Evolutionary conservation across 2,329 filamentous ascomycete species (phyloP), one percentile per base, ranked within the genome.

Genomic region (Aspergillus neoniger): DNA sequence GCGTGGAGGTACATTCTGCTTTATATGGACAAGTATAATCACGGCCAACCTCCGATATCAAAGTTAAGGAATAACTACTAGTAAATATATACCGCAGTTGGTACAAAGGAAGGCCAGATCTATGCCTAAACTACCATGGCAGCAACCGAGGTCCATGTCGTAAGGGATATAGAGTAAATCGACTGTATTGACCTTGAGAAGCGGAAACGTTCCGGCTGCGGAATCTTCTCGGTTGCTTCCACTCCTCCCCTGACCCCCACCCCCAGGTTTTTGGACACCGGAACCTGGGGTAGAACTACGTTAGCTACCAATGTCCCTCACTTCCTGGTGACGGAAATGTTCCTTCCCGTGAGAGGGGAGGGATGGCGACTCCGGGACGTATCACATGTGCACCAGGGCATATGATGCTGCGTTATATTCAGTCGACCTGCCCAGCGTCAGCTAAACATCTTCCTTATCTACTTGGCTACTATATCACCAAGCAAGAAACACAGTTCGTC

Each of bases 131-230:
- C 4, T 36, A 12, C 32, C 32, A 36, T 36, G 12, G 5, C 32
- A 36, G 10, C 32, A 36, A 15, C 32, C 32, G 32, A 36, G 32
- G 32, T 21, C 17, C 17, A 21, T 5, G 8, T 21, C 10, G 4
- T 1, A 21, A 44, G 41, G 41, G 19, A 21, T 44, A 28, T 23
- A 8, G 23, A 15, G 12, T 44, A 36, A 23, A 21, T 21, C 17
- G n/a, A 12, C 19, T 5, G 9, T 10, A n/a, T 23, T 19, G 19
- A 21, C 10, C 17, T 12, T 21, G 41, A 21, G 41, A 28, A n/a
- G 65, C 67, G 67, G 67, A 69, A 69, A 50, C 1, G 5, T 67
- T 69, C 67, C 67, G 67, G 60, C 19, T 59, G 65, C 67, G 67
- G 67, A 69, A 69, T 55, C 9, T 17, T 15, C 57, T 66, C 66